Evolutionary conservation across 2,329 filamentous ascomycete species (phyloP).

Genomic region (Clonostachys rhizophaga): DNA sequence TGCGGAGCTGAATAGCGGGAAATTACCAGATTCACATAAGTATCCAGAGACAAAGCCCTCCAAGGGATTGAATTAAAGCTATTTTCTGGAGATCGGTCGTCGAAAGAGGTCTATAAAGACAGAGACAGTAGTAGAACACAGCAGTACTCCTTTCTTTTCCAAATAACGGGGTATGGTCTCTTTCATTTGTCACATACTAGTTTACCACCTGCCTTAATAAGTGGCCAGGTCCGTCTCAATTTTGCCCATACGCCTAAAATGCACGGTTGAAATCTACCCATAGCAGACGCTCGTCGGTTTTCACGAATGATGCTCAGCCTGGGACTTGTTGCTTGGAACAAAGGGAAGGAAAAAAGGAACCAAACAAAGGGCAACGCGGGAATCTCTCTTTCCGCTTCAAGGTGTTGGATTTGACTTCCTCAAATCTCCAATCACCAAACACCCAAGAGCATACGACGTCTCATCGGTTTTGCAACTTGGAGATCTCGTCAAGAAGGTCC

Average conservation of each 20-base stretch:
- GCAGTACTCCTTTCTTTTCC: background rate
- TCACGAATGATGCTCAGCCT: no score
- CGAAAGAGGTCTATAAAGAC: background rate
- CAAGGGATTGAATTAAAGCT: no score
- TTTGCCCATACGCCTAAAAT: constrained; percentile 1
- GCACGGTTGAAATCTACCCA: background rate
- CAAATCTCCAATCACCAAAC: no score
- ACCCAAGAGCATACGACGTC: no score
- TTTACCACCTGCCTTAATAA: background rate
- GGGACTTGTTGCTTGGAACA: no score
- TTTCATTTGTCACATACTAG: background rate
- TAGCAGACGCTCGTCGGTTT: background rate
- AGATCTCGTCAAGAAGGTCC: constrained; percentile 84
- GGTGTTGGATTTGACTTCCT: no score
- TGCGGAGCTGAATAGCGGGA: no score
- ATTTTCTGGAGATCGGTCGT: background rate
- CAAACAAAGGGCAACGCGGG: background rate
- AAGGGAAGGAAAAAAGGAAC: background rate
- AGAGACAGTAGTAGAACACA: no score
- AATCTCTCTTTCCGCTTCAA: background rate
- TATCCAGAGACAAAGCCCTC: no score
- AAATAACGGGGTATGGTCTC: background rate
- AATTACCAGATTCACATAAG: no score
- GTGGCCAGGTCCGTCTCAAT: background rate
- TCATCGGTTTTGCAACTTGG: constrained; percentile 55